Conservation (phyloP, 192 early-diverging fungal species). For the Polychytrium aggregatum region DNA sequence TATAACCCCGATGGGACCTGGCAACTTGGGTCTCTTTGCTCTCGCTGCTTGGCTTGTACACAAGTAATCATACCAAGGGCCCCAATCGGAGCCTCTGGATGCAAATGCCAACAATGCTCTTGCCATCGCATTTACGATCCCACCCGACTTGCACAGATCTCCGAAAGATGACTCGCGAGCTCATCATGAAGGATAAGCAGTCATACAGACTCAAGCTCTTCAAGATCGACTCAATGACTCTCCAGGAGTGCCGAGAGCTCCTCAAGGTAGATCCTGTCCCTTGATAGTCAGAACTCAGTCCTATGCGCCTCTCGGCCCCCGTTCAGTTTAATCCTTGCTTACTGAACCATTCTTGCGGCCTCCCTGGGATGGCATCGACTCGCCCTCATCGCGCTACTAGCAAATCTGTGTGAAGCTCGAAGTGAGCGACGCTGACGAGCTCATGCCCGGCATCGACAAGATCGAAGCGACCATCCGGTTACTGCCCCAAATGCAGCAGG, state of each 20-base stretch:
- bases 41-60: too few species aligned
- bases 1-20: too few species aligned
- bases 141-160: not conserved
- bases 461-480: conserved; percentile 9
- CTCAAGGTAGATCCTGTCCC: conserved; percentile 23
- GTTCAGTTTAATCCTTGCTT: too few species aligned
- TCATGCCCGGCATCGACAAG: conserved; percentile 5
- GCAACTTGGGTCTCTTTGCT: too few species aligned
- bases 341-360: not conserved
- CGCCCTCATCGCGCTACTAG: conserved; percentile 8
- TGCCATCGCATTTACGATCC: not conserved
- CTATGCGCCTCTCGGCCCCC: too few species aligned
- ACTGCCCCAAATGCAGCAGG: conserved; percentile 22
- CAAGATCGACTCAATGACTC: conserved; percentile 21
- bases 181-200: conserved; percentile 26
- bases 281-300: too few species aligned
- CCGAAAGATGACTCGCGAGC: conserved; percentile 32
- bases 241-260: conserved; percentile 14
- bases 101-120: not conserved
- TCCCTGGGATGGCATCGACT: conserved; percentile 3
- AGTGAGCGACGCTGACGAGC: conserved; percentile 6
- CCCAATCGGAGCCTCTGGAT: too few species aligned
- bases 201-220: conserved; percentile 23
- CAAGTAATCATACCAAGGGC: too few species aligned
- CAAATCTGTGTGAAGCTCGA: conserved; percentile 11